Conservation (phyloP, 768 basidiomycete species). For the Psilocybe cyanescens region DNA sequence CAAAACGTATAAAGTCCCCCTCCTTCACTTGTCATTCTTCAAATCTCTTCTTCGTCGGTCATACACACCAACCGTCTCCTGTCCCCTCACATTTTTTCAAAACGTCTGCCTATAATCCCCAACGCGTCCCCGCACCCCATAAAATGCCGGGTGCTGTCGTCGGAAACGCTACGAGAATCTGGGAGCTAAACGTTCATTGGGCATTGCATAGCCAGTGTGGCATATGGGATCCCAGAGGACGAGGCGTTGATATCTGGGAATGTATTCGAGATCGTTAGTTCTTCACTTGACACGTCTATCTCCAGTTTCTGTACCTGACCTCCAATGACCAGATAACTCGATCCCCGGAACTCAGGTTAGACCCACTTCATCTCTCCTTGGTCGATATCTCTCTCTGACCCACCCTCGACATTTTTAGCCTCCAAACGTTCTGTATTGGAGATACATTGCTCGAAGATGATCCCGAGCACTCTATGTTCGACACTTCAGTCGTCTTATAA, state of each 20-base stretch:
- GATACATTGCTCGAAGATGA: slow-evolving; percentile 51
- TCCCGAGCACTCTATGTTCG: not conserved
- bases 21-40: not conserved
- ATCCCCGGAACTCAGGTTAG: slow-evolving; percentile 51
- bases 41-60: slow-evolving; percentile 4
- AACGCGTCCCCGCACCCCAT: slow-evolving; percentile 4
- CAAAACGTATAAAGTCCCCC: slow-evolving; percentile 14
- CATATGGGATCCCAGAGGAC: slow-evolving; percentile 68
- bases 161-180: slow-evolving; percentile 68
- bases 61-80: not conserved
- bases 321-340: slow-evolving; percentile 54
- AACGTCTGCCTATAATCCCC: slow-evolving; percentile 12
- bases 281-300: slow-evolving; percentile 1
- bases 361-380: not conserved
- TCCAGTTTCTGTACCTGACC: not conserved
- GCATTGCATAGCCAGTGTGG: slow-evolving; percentile 67
- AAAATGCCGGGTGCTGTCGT: slow-evolving; percentile 53
- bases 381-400: not conserved
- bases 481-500: slow-evolving; percentile 2
- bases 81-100: slow-evolving; percentile 4
- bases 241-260: slow-evolving; percentile 78
- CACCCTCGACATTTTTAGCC: slow-evolving; percentile 16
- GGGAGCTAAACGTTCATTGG: slow-evolving; percentile 74
- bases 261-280: slow-evolving; percentile 70
- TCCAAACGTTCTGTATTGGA: slow-evolving; percentile 50